A percentile compares a stretch with the other conserved stretches of the same genome.
These are phyloP conservation scores for Fusarium brachygibbosum DNA, from an alignment of 2,329 filamentous ascomycete genomes.

Conservation along the genomic window DNA sequence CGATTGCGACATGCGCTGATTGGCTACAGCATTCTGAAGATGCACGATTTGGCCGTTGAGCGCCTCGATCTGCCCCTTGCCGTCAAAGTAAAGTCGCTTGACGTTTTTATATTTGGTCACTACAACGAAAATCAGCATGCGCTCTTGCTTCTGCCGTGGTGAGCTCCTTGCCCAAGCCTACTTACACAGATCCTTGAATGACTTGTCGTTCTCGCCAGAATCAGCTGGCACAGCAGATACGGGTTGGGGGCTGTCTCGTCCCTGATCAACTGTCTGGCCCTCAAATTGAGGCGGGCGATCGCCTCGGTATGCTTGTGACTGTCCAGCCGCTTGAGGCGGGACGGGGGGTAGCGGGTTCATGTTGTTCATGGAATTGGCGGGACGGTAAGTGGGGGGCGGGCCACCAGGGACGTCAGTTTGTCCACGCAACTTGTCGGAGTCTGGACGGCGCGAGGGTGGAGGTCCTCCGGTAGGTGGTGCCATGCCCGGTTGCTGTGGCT, in stretches of 20 bases:
- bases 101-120: slow-evolving; percentile 98
- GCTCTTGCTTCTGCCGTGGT: neutral
- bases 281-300: slow-evolving; percentile 61
- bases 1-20: slow-evolving; percentile 94
- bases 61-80: slow-evolving; percentile 90
- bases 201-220: slow-evolving; percentile 64
- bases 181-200: slow-evolving; percentile 70
- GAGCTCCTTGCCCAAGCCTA: slow-evolving; percentile 24
- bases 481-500: slow-evolving; percentile 59
- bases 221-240: slow-evolving; percentile 54
- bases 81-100: slow-evolving; percentile 97
- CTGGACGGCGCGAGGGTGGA: slow-evolving; percentile 62
- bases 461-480: slow-evolving; percentile 61
- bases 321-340: slow-evolving; percentile 48
- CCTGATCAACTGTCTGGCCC: slow-evolving; percentile 60
- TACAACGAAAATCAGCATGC: slow-evolving; percentile 56
- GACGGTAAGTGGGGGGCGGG: slow-evolving; percentile 66
- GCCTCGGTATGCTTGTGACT: slow-evolving; percentile 57
- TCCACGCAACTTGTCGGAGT: slow-evolving; percentile 63
- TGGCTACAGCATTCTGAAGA: slow-evolving; percentile 96
- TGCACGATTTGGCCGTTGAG: slow-evolving; percentile 91
- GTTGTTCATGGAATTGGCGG: slow-evolving; percentile 61
- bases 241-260: slow-evolving; percentile 70
- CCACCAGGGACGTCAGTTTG: slow-evolving; percentile 60
- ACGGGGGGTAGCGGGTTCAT: slow-evolving; percentile 61